A percentile compares a stretch with the other conserved stretches of the same genome.
Conservation (phyloP, 2,329 filamentous ascomycete species). For the Hypoxylon sp. region DNA sequence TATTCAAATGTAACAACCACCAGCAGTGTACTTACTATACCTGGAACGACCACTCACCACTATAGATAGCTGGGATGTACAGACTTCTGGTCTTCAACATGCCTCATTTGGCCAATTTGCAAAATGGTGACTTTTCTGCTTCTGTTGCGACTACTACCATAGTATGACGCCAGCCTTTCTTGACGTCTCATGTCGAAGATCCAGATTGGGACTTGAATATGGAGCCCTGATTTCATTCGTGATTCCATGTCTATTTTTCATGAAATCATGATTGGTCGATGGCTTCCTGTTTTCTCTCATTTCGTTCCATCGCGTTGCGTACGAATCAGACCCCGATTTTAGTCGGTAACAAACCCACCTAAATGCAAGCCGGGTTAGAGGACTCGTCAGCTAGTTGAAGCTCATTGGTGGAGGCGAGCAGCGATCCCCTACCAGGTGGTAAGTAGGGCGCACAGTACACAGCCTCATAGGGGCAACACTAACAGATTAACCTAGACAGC, state of each 20-base stretch:
- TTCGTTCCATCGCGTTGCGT: slow-evolving; percentile 16
- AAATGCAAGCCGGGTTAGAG: slow-evolving; percentile 42
- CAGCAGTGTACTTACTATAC: too few relatives aligned
- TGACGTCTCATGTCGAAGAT: neutral
- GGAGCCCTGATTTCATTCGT: neutral
- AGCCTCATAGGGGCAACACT: slow-evolving; percentile 35
- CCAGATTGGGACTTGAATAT: neutral
- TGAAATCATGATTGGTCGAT: slow-evolving; percentile 11
- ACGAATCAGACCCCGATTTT: slow-evolving; percentile 28
- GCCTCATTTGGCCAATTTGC: neutral
- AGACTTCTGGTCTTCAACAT: neutral
- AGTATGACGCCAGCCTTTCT: too few relatives aligned
- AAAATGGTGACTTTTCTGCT: too few relatives aligned
- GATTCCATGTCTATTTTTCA: neutral
- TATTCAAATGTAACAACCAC: too few relatives aligned
- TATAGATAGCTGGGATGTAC: neutral
- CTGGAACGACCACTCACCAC: too few relatives aligned
- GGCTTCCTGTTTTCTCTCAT: slow-evolving; percentile 14
- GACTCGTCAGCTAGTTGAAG: slow-evolving; percentile 49
- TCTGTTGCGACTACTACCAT: too few relatives aligned
- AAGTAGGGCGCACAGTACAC: slow-evolving; percentile 34
- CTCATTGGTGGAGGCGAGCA: slow-evolving; percentile 43
- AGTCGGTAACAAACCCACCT: slow-evolving; percentile 19
- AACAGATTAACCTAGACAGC: neutral
- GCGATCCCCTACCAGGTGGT: slow-evolving; percentile 35